A percentile compares a stretch with the other conserved stretches of the same genome.
phyloP scores from a whole-genome alignment of 352 stramenopile species.

The Thalassiosira exigua region DNA sequence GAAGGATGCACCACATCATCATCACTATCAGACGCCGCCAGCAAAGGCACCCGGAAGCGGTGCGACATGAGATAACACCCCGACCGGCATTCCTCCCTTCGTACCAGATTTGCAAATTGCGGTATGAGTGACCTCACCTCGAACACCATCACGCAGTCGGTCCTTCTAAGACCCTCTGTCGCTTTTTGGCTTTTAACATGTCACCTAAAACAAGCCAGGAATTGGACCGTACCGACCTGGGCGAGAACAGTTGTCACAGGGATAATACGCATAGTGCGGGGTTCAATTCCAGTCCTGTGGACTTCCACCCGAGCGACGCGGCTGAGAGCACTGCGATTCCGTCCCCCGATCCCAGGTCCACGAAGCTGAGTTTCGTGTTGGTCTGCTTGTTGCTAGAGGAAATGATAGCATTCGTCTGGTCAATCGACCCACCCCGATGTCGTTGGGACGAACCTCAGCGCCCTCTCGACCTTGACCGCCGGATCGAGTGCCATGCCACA shows the following conservation, averaged over 20 bases:
- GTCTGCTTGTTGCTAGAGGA: constrained; percentile 1
- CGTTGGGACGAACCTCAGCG: constrained; percentile 56
- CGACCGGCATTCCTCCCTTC: constrained; percentile 48
- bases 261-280: constrained; percentile 71
- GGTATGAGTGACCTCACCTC: constrained; percentile 72
- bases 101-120: constrained; percentile 65
- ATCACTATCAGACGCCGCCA: background rate
- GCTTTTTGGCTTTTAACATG: constrained; percentile 63
- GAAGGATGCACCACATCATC: background rate
- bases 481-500: too few relatives aligned
- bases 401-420: background rate
- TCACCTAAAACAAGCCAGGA: constrained; percentile 61
- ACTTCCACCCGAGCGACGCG: constrained; percentile 51
- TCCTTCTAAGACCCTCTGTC: constrained; percentile 30
- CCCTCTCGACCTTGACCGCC: constrained; percentile 61
- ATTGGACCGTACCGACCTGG: constrained; percentile 32
- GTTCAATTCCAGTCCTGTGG: constrained; percentile 78
- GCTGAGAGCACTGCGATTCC: constrained; percentile 71
- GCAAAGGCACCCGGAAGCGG: constrained; percentile 71
- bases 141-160: constrained; percentile 81
- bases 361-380: constrained; percentile 44
- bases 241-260: constrained; percentile 62
- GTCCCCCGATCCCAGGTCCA: constrained; percentile 77
- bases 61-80: constrained; percentile 74
- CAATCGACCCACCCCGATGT: background rate